These are phyloP conservation scores for Phytophthora uliginosa DNA, from an alignment of 352 stramenopile genomes.

Conservation along the genomic window DNA sequence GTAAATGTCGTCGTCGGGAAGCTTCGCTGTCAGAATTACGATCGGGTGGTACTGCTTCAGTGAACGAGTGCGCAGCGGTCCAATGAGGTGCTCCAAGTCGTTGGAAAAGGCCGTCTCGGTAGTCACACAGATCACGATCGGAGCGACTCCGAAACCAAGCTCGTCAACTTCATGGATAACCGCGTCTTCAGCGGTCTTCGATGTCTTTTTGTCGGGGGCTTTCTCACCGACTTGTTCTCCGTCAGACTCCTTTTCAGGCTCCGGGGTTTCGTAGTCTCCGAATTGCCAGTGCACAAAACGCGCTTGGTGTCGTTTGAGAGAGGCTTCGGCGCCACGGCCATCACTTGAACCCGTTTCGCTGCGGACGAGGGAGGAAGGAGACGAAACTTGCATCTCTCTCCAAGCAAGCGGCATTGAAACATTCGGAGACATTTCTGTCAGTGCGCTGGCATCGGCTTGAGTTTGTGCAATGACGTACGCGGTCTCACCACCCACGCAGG, in stretches of 20 bases:
- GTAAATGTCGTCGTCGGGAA: conserved; percentile 72
- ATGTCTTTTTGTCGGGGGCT: conserved; percentile 5
- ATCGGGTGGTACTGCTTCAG: conserved; percentile 80
- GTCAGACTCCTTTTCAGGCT: conserved; percentile 40
- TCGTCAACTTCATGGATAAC: conserved; percentile 62
- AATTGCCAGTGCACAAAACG: conserved; percentile 41
- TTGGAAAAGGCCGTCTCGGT: conserved; percentile 67
- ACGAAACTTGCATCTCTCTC: conserved; percentile 42
- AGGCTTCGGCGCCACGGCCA: conserved; percentile 4
- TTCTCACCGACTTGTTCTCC: conserved; percentile 26
- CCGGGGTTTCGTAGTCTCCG: conserved; percentile 32
- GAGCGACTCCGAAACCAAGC: conserved; percentile 57
- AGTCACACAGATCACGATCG: conserved; percentile 82
- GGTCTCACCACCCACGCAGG: conserved; percentile 69
- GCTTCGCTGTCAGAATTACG: conserved; percentile 64
- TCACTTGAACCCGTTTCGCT: conserved; percentile 36
- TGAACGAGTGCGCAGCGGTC: conserved; percentile 72
- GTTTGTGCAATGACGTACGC: conserved; percentile 83
- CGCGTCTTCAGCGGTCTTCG: conserved; percentile 47
- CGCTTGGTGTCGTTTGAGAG: conserved; percentile 39
- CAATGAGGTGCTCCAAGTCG: conserved; percentile 84
- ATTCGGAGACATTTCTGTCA: conserved; percentile 40
- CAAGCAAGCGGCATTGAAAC: conserved; percentile 42
- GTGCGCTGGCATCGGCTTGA: conserved; percentile 43
- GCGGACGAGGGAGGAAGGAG: conserved; percentile 38